Conservation (phyloP, 352 stramenopile genomes). For the Globisporangium heterothallicum region DNA sequence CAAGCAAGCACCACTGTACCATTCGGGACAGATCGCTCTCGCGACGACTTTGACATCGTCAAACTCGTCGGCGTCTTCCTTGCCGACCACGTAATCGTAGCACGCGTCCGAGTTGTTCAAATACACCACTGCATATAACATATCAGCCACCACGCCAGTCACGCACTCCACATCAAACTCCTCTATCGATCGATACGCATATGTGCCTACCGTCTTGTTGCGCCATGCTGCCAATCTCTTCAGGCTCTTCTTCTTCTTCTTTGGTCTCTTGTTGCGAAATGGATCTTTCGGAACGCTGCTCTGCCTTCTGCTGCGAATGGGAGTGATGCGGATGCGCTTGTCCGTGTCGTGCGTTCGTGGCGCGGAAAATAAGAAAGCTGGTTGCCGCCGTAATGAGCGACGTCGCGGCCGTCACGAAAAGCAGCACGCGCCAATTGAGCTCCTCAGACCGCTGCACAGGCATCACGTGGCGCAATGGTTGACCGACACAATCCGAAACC, state of each 20-base stretch:
- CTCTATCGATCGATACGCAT: background rate
- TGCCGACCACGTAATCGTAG: constrained; percentile 64
- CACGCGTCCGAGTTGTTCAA: constrained; percentile 76
- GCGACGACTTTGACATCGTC: constrained; percentile 76
- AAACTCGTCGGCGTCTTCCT: constrained; percentile 60
- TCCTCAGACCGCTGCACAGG: constrained; percentile 8
- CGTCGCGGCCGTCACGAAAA: constrained; percentile 46
- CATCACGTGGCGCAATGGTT: constrained; percentile 5
- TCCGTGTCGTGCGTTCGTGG: constrained; percentile 1
- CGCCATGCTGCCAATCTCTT: constrained; percentile 1
- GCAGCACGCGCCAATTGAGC: constrained; percentile 45
- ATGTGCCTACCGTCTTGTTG: constrained; percentile 6
- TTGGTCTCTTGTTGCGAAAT: constrained; percentile 12
- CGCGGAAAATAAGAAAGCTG: constrained; percentile 40
- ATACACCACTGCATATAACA: constrained; percentile 46
- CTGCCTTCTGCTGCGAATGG: constrained; percentile 4
- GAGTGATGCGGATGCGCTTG: background rate
- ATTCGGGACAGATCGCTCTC: constrained; percentile 57
- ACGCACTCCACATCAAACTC: too few species aligned
- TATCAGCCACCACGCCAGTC: background rate
- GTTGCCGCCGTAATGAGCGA: constrained; percentile 51
- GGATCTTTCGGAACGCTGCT: background rate
- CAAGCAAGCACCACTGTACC: constrained; percentile 21
- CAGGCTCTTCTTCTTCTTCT: constrained; percentile 10
- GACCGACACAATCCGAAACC: too few species aligned